These are phyloP conservation scores for Astathelohania contejeani DNA, from an alignment of 371 early-diverging fungal genomes.

Conservation along the genomic window DNA sequence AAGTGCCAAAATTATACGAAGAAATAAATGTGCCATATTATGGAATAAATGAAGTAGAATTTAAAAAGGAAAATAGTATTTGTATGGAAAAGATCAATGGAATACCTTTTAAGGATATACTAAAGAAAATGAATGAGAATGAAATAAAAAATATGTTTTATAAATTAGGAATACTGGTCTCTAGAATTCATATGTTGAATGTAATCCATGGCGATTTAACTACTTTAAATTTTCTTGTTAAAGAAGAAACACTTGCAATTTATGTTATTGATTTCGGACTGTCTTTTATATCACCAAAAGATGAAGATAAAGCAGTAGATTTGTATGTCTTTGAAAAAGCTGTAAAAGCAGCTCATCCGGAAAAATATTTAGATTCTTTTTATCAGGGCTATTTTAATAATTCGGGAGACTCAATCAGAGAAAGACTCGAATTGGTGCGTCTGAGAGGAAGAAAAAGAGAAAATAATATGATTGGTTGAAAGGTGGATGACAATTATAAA, in stretches of 20 bases:
- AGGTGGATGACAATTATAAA: background rate
- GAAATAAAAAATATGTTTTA: constrained; percentile 9
- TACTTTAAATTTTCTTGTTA: constrained; percentile 75
- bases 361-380: constrained; percentile 53
- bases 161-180: constrained; percentile 51
- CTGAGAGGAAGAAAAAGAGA: constrained; percentile 46
- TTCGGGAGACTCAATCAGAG: constrained; percentile 9
- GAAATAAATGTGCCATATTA: background rate
- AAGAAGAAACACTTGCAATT: constrained; percentile 37
- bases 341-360: constrained; percentile 67
- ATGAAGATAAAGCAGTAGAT: constrained; percentile 97
- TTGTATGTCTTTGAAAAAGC: constrained; percentile 89
- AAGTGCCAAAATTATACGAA: constrained; percentile 15
- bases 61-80: constrained; percentile 21
- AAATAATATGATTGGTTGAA: constrained; percentile 1
- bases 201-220: constrained; percentile 93
- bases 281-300: constrained; percentile 61
- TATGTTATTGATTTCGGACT: constrained; percentile 88
- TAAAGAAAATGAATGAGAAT: background rate
- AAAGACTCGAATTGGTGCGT: constrained; percentile 33
- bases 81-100: constrained; percentile 43
- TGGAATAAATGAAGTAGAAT: background rate
- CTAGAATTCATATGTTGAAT: constrained; percentile 64
- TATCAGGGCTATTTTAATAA: constrained; percentile 24
- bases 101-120: constrained; percentile 19